A percentile compares a stretch with the other conserved stretches of the same genome.
Conservation (phyloP, 305 asterid species). For the Solanum hybrid region DNA sequence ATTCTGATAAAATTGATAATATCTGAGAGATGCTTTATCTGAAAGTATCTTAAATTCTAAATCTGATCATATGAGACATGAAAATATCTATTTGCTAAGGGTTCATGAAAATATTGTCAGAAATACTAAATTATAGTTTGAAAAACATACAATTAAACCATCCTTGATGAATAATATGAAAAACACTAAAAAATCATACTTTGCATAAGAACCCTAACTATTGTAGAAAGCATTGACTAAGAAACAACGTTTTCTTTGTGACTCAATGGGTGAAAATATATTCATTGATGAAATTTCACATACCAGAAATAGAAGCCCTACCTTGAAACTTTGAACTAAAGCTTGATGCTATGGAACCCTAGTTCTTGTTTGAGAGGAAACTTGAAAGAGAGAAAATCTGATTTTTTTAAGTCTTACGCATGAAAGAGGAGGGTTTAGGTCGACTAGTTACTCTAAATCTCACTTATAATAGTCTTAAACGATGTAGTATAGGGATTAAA, state of each 20-base stretch:
- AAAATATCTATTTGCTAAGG: neutral
- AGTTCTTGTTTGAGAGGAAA: neutral
- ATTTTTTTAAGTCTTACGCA: neutral
- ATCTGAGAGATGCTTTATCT: neutral
- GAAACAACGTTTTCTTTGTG: neutral
- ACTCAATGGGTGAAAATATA: neutral
- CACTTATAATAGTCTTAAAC: neutral
- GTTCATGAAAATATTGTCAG: neutral
- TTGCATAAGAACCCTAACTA: neutral
- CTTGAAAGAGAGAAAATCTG: neutral
- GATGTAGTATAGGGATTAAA: neutral
- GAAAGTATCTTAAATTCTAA: neutral
- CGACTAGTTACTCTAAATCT: neutral
- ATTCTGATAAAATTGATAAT: neutral
- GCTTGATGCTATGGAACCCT: neutral
- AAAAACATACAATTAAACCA: neutral
- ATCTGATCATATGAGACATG: neutral
- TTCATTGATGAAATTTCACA: no score
- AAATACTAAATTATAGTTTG: no score
- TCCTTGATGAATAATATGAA: neutral
- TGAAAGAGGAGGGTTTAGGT: neutral
- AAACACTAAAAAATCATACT: no score
- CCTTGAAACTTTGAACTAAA: neutral
- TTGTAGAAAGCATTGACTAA: neutral
- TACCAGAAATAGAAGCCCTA: neutral